Evolutionary conservation across 331 rosid genomes (phyloP).

Genomic region (Spiraea crenata): DNA sequence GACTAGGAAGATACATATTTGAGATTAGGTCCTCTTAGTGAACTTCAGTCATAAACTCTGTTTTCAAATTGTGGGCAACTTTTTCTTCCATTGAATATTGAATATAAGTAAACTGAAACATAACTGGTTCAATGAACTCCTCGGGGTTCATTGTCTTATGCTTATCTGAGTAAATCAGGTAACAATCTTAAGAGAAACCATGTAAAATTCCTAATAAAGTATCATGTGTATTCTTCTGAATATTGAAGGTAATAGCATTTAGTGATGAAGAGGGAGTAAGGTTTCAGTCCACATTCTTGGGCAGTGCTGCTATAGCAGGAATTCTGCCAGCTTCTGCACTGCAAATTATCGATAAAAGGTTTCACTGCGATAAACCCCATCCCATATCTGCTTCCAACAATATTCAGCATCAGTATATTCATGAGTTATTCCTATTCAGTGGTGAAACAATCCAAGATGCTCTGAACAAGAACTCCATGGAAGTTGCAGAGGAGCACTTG

Average conservation of each 20-base stretch:
- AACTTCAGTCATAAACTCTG: neutral
- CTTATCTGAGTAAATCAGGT: no score
- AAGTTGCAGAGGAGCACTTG: conserved; percentile 57
- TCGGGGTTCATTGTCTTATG: neutral
- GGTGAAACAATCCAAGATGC: conserved; percentile 55
- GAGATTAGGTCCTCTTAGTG: neutral
- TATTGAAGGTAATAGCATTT: conserved; percentile 82
- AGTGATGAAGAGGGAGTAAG: conserved; percentile 97
- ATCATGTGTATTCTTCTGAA: no score
- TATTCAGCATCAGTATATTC: conserved; percentile 16
- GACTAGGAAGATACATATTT: neutral
- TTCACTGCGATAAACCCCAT: conserved; percentile 21
- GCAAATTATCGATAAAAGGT: conserved; percentile 82
- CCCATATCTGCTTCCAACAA: neutral
- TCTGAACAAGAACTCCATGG: conserved; percentile 58
- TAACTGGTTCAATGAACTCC: neutral
- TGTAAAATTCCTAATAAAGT: no score
- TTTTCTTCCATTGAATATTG: no score
- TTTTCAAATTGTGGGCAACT: neutral
- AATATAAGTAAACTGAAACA: no score
- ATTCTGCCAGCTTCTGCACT: conserved; percentile 63
- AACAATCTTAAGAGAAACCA: no score
- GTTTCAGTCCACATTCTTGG: conserved; percentile 92
- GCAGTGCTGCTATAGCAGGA: conserved; percentile 89
- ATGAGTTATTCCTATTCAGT: conserved; percentile 40